A percentile compares a stretch with the other conserved stretches of the same genome.
phyloP scores from a whole-genome alignment of 2,329 filamentous ascomycete species.

The Penicillium palitans region DNA sequence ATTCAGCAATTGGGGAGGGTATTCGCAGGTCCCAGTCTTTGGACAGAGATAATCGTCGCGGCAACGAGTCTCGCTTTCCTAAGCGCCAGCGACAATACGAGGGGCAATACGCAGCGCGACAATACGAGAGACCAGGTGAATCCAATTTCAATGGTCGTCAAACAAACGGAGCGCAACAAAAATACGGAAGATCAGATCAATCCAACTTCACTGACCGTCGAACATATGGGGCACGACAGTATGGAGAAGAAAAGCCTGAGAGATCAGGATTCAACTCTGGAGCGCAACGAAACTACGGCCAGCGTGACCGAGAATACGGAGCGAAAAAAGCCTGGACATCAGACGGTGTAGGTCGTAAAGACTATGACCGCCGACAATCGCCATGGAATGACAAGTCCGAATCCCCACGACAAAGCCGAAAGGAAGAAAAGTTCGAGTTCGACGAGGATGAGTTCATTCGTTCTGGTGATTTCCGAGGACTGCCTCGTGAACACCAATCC shows the following conservation, averaged over 20 bases:
- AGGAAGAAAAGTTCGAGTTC: conserved; percentile 14
- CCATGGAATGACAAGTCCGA: neutral
- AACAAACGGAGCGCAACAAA: neutral
- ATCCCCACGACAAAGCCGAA: neutral
- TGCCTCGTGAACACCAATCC: conserved; percentile 25
- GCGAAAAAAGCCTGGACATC: neutral
- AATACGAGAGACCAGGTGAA: neutral
- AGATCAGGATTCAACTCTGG: neutral
- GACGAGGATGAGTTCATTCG: conserved; percentile 36
- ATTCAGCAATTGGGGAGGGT: conserved; percentile 68
- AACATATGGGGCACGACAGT: neutral
- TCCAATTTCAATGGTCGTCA: neutral
- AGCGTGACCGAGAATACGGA: neutral
- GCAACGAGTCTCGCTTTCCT: conserved; percentile 1
- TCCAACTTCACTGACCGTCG: neutral
- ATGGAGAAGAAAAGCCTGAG: neutral
- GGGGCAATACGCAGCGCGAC: neutral
- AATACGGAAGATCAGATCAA: neutral
- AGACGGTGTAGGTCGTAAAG: neutral
- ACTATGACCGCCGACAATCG: neutral
- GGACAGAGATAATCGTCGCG: conserved; percentile 8
- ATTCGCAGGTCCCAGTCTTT: conserved; percentile 51
- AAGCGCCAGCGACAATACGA: conserved; percentile 2
- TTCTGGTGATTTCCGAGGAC: conserved; percentile 31
- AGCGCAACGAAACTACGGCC: neutral